A percentile compares a stretch with the other conserved stretches of the same genome.
Evolutionary conservation across 108 stramenopile genomes (phyloP).

Genomic region (Aurantiochytrium sp.): DNA sequence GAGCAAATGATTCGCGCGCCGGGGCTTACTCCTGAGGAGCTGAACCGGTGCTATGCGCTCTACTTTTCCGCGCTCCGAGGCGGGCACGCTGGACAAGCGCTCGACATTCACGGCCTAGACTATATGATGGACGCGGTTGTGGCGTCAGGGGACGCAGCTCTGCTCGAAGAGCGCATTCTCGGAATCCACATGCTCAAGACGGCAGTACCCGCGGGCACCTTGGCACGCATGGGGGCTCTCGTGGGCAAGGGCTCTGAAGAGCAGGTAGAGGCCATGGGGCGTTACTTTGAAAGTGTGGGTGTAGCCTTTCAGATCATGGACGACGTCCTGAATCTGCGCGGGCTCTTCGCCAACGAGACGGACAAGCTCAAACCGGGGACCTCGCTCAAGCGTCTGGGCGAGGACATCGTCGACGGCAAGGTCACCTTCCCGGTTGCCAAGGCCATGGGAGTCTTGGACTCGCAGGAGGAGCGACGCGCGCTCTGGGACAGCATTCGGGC

Average conservation of each 20-base stretch:
- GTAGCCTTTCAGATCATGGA: conserved; percentile 30
- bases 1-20: conserved; percentile 17
- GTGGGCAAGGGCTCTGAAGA: conserved; percentile 16
- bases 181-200: conserved; percentile 26
- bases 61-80: conserved; percentile 26
- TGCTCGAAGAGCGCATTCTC: conserved; percentile 19
- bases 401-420: conserved; percentile 24
- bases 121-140: conserved; percentile 27
- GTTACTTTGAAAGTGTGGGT: conserved; percentile 23
- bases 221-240: conserved; percentile 23
- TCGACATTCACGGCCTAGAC: conserved; percentile 21
- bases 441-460: not conserved
- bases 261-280: conserved; percentile 20
- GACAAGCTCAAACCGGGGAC: not conserved
- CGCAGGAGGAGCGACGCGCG: not conserved
- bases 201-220: conserved; percentile 23
- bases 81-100: conserved; percentile 27
- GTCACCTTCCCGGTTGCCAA: conserved; percentile 26
- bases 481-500: conserved; percentile 9
- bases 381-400: conserved; percentile 9
- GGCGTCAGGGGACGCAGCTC: not conserved
- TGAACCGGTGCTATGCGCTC: conserved; percentile 20
- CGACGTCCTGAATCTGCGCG: conserved; percentile 27
- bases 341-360: not conserved
- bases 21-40: not conserved